These are phyloP conservation scores for Verbascum thapsus DNA, from an alignment of 257 asterid species.

Conservation along the genomic window DNA sequence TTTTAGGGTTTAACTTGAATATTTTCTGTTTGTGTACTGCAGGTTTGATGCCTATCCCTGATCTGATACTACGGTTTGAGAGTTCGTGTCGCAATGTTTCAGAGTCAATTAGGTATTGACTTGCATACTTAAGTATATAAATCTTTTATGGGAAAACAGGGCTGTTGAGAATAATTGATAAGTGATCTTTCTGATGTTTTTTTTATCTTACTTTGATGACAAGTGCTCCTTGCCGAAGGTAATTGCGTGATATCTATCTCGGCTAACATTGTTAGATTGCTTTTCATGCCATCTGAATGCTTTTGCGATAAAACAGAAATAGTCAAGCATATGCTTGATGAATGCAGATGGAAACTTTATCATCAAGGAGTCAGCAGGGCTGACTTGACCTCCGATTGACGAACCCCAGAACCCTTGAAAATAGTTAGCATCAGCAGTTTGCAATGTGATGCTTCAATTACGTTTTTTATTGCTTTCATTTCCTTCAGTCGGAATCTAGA, in stretches of 20 bases:
- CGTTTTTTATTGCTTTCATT: not conserved
- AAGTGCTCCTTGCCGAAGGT: not conserved
- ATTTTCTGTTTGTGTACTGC: constrained; percentile 41
- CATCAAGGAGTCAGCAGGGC: not conserved
- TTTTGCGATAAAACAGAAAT: not conserved
- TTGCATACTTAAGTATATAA: constrained; percentile 16
- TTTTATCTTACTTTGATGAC: not conserved
- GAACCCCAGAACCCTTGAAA: not conserved
- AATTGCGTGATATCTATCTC: constrained; percentile 12
- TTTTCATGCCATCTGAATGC: constrained; percentile 14
- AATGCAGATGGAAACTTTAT: not conserved
- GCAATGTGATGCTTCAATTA: not conserved
- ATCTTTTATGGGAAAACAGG: constrained; percentile 1
- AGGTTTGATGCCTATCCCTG: constrained; percentile 89
- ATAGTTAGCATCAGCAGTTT: not conserved
- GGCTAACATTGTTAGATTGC: constrained; percentile 2
- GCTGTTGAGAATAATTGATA: constrained; percentile 12
- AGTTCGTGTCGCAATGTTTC: constrained; percentile 85
- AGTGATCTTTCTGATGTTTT: constrained; percentile 1
- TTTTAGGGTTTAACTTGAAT: constrained; percentile 25
- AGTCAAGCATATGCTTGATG: constrained; percentile 10
- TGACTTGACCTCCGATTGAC: constrained; percentile 15
- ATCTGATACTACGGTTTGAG: constrained; percentile 83
- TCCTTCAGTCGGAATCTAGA: not conserved
- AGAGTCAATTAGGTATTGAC: constrained; percentile 74